Evolutionary conservation across 2,329 filamentous ascomycete genomes (phyloP).

Genomic region (Rhytidhysteron rufulum): DNA sequence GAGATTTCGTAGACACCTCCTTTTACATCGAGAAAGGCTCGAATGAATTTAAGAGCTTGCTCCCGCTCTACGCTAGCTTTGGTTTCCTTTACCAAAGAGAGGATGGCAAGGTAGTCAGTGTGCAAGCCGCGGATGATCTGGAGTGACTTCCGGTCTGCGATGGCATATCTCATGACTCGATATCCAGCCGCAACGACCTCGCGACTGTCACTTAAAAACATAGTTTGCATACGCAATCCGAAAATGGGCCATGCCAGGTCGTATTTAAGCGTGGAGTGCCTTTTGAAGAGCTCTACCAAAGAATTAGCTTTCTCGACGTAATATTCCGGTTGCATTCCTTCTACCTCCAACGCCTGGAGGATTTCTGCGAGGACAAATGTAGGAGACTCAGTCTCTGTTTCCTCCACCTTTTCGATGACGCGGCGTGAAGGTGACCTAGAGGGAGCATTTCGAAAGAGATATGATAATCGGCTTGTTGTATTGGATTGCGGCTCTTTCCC

Average conservation of each 20-base stretch:
- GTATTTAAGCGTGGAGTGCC: slow-evolving; percentile 89
- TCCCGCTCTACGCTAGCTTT: slow-evolving; percentile 97
- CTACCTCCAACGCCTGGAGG: slow-evolving; percentile 80
- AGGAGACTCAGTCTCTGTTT: slow-evolving; percentile 74
- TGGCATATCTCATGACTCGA: slow-evolving; percentile 86
- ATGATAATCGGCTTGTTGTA: slow-evolving; percentile 51
- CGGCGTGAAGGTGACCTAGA: slow-evolving; percentile 49
- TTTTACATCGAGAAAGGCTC: slow-evolving; percentile 93
- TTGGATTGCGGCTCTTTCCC: slow-evolving; percentile 46
- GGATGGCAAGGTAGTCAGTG: slow-evolving; percentile 86
- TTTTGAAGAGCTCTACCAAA: slow-evolving; percentile 93
- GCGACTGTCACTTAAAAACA: slow-evolving; percentile 91
- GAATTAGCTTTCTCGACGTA: slow-evolving; percentile 91
- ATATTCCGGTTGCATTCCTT: slow-evolving; percentile 86
- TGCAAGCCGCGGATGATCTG: slow-evolving; percentile 83
- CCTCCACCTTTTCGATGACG: slow-evolving; percentile 58
- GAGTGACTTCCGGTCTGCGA: slow-evolving; percentile 85
- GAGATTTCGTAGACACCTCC: slow-evolving; percentile 86
- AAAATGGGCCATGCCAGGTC: slow-evolving; percentile 96
- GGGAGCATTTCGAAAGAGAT: slow-evolving; percentile 55
- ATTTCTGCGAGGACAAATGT: slow-evolving; percentile 89
- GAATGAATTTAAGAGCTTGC: slow-evolving; percentile 93
- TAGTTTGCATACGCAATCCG: slow-evolving; percentile 86
- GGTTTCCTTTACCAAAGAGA: slow-evolving; percentile 90
- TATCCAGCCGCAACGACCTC: slow-evolving; percentile 96